Conservation (phyloP, 768 basidiomycete species). For the Amylocystis lapponica region DNA sequence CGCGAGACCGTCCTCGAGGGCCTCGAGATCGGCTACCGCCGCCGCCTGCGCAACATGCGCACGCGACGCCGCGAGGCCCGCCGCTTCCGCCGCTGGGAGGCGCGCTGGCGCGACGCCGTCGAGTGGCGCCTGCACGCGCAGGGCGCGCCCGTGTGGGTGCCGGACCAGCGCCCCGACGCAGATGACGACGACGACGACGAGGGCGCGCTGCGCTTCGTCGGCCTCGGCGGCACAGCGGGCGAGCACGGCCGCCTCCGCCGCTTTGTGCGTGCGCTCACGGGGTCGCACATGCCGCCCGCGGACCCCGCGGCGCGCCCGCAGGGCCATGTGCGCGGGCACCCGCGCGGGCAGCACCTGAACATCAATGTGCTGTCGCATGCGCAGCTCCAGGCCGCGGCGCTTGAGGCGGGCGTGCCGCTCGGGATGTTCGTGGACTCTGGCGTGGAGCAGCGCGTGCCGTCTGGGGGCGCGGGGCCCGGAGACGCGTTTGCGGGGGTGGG, state of each 20-base stretch:
- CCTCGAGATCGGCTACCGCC: slow-evolving; percentile 58
- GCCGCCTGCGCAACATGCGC: slow-evolving; percentile 43
- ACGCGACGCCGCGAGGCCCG: slow-evolving; percentile 38
- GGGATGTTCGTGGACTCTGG: slow-evolving; percentile 32
- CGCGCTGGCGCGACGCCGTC: slow-evolving; percentile 57
- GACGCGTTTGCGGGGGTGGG: slow-evolving; percentile 5
- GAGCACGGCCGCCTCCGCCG: slow-evolving; percentile 2
- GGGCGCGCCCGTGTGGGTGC: slow-evolving; percentile 49
- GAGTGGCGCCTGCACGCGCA: slow-evolving; percentile 53
- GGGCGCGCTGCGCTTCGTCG: slow-evolving; percentile 8
- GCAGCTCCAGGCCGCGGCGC: slow-evolving; percentile 55
- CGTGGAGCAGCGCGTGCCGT: neutral
- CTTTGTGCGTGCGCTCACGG: neutral
- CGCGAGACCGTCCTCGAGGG: slow-evolving; percentile 72
- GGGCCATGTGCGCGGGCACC: slow-evolving; percentile 13
- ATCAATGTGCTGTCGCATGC: slow-evolving; percentile 48
- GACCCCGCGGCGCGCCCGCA: neutral
- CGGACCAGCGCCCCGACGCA: no score
- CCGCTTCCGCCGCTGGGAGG: slow-evolving; percentile 39
- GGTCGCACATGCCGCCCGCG: neutral
- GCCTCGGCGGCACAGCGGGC: slow-evolving; percentile 8
- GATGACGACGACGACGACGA: slow-evolving; percentile 2
- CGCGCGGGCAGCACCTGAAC: slow-evolving; percentile 55
- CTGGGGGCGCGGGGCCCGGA: slow-evolving; percentile 4
- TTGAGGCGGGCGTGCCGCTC: slow-evolving; percentile 63